Percentiles rank a stretch among this genome's conserved stretches.
These are phyloP conservation scores for Moesziomyces parantarcticus DNA, from an alignment of 1,284 basidiomycete species.

Conservation along the genomic window DNA sequence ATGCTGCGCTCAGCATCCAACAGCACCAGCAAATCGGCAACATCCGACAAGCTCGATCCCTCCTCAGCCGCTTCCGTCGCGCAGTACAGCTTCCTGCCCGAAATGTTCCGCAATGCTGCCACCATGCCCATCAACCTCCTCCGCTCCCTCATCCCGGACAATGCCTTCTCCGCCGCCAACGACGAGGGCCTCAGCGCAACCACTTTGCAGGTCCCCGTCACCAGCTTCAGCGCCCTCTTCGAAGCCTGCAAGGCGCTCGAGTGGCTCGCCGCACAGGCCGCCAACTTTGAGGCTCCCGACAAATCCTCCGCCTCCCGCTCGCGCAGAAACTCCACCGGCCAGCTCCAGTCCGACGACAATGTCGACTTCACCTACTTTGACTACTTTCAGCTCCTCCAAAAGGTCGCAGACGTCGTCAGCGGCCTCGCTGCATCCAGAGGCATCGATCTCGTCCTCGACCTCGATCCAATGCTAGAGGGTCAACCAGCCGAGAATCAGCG, in stretches of 20 bases:
- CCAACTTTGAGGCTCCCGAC: conserved; percentile 7
- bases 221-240: conserved; percentile 53
- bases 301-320: conserved; percentile 3
- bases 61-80: not conserved
- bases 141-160: conserved; percentile 46
- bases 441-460: conserved; percentile 51
- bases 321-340: conserved; percentile 10
- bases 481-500: conserved; percentile 17
- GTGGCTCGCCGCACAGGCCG: conserved; percentile 42
- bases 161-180: conserved; percentile 30
- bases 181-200: conserved; percentile 53
- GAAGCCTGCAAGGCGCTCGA: conserved; percentile 52
- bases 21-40: conserved; percentile 24
- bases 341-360: conserved; percentile 13
- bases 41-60: conserved; percentile 18
- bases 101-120: conserved; percentile 34
- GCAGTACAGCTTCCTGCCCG: conserved; percentile 18
- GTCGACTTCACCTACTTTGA: conserved; percentile 38
- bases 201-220: conserved; percentile 52
- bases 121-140: conserved; percentile 42
- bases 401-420: conserved; percentile 51
- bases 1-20: conserved; percentile 32
- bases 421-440: conserved; percentile 48
- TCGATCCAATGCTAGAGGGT: conserved; percentile 22
- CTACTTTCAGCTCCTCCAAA: conserved; percentile 42